phyloP scores from a whole-genome alignment of 495 filamentous ascomycete genomes.

The Endocarpon pusillum region DNA sequence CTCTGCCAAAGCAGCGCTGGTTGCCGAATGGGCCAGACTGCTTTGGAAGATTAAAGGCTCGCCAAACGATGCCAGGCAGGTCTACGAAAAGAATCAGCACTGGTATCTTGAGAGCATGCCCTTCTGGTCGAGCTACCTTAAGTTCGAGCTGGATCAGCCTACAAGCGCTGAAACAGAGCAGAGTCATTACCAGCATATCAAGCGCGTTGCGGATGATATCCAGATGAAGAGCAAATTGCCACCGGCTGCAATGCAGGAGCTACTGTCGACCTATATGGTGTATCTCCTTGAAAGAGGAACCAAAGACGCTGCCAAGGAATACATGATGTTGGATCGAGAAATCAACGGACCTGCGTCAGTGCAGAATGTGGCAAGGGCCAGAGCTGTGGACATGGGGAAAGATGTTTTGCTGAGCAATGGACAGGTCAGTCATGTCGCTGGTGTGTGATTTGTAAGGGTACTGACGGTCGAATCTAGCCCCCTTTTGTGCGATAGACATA shows the following conservation, averaged over 20 bases:
- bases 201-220: conserved; percentile 64
- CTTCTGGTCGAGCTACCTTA: conserved; percentile 83
- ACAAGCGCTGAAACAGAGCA: conserved; percentile 47
- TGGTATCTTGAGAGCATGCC: conserved; percentile 74
- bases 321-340: conserved; percentile 67
- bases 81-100: conserved; percentile 68
- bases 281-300: conserved; percentile 75
- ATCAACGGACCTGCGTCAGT: conserved; percentile 50
- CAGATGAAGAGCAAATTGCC: conserved; percentile 57
- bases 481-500: no score
- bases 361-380: conserved; percentile 4
- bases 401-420: background rate
- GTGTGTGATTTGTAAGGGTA: no score
- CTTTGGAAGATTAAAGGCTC: conserved; percentile 85
- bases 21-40: conserved; percentile 76
- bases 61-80: conserved; percentile 65
- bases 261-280: conserved; percentile 62
- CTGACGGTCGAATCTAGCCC: no score
- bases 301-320: conserved; percentile 74
- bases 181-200: conserved; percentile 54
- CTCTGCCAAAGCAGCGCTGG: conserved; percentile 70
- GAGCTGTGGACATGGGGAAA: background rate
- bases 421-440: no score
- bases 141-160: conserved; percentile 81
- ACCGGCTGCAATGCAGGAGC: conserved; percentile 49